Base-by-base conservation (phyloP, 805 yeast species). In the Wickerhamomyces chambardii region DNA sequence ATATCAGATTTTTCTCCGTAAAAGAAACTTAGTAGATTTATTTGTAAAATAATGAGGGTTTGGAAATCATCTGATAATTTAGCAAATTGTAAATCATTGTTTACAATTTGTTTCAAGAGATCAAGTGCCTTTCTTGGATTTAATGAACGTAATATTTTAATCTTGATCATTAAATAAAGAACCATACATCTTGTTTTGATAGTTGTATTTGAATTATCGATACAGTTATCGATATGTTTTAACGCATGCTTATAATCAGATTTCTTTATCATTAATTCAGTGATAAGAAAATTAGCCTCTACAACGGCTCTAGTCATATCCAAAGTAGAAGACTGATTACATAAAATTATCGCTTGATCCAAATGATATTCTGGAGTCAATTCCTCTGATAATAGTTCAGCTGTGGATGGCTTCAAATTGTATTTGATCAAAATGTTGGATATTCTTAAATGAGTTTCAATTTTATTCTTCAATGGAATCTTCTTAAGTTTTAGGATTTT, bases 391-490 rank as follows among this genome's bases (percentile, higher is more conserved):
- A 30, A 14, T 9, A 30, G 15, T 10, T 35, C 33, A 26, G 30
- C 21, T 19, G 21, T 25, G 1, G 2, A 21, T 5, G 19, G 10
- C 5, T 17, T 2, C 2, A 27, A 15, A 5, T 36, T 31, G 2
- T 32, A 15, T 21, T 30, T 29, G 15, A 7, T 9, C 10, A 44
- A 34, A 4, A 64, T 60, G 35, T 58, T 55, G 2, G 56, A 44
- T 4, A 59, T 32, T 15, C 51, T 40, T 5, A 59, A 32, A 17
- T 46, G 41, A 7, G 46, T 41, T 33, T 40, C 35, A 25, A 63
- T 38, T 21, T 51, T 51, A 31, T 0, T 58, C 44, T 1, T 54
- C 40, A 5, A 48, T 35, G 2, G 47, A 40, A 32, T 53, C 57
- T 25, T 53, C 53, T 22, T 47, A 54, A 52, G 53, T 18, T 15